A percentile compares a stretch with the other conserved stretches of the same genome.
These are phyloP conservation scores for Sungouiozyma intestinalis DNA, from an alignment of 805 yeast genomes.

Conservation along the genomic window DNA sequence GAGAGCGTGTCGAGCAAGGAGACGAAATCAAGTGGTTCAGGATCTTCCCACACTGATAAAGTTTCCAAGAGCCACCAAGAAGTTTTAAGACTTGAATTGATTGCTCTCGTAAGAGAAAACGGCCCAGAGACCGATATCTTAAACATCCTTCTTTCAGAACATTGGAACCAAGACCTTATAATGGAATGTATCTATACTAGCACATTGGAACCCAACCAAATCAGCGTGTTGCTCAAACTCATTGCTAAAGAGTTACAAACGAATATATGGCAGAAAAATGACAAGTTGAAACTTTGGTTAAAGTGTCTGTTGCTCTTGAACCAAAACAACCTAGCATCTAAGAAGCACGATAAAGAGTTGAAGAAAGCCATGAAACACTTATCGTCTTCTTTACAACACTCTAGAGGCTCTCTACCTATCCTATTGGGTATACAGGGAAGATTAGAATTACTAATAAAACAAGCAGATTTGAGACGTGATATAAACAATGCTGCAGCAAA, in stretches of 20 bases:
- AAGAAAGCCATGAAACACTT: constrained; percentile 41
- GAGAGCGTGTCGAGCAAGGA: background rate
- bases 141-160: constrained; percentile 12
- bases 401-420: constrained; percentile 52
- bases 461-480: constrained; percentile 56
- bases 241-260: constrained; percentile 38
- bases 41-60: background rate
- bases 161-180: constrained; percentile 23
- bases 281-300: constrained; percentile 49
- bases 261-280: constrained; percentile 18
- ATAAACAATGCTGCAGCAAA: constrained; percentile 31
- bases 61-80: background rate
- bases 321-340: constrained; percentile 32
- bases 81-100: background rate
- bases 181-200: constrained; percentile 23
- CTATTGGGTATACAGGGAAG: constrained; percentile 80
- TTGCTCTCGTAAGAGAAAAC: background rate
- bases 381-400: constrained; percentile 44
- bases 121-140: constrained; percentile 15
- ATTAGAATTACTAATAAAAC: constrained; percentile 64
- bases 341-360: constrained; percentile 25
- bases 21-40: background rate
- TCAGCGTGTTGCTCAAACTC: constrained; percentile 32
- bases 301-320: constrained; percentile 68
- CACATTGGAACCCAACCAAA: background rate